phyloP scores from a whole-genome alignment of 2,329 filamentous ascomycete genomes.

The Incumbomyces lentus region DNA sequence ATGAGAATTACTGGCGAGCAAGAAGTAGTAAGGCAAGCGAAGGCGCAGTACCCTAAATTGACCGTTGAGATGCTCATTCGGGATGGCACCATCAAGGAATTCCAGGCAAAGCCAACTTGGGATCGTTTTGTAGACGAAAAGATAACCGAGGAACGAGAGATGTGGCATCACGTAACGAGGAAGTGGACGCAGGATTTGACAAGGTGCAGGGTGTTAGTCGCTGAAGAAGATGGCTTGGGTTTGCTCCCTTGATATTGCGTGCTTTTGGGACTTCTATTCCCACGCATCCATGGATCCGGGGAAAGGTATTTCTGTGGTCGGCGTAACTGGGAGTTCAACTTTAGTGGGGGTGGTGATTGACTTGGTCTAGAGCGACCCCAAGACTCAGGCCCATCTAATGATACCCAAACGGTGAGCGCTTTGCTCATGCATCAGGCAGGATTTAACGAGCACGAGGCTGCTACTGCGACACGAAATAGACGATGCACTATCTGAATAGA shows the following conservation, averaged over 20 bases:
- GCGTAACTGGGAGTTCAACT: too few species aligned
- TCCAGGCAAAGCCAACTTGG: constrained; percentile 16
- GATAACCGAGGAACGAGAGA: constrained; percentile 17
- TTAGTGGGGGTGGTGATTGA: too few species aligned
- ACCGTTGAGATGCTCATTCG: constrained; percentile 19
- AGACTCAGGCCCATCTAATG: too few species aligned
- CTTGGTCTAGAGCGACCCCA: too few species aligned
- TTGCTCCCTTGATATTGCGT: constrained; percentile 6
- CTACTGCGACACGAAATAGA: too few species aligned
- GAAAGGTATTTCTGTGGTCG: too few species aligned
- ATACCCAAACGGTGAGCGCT: too few species aligned
- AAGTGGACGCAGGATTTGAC: constrained; percentile 22
- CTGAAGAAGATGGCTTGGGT: constrained; percentile 20
- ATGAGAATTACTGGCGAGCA: constrained; percentile 11
- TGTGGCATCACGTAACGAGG: constrained; percentile 19
- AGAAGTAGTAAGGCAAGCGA: constrained; percentile 14
- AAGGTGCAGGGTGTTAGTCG: constrained; percentile 16
- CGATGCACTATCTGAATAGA: too few species aligned
- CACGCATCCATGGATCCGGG: too few species aligned
- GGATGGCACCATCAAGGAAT: constrained; percentile 14
- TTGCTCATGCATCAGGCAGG: too few species aligned
- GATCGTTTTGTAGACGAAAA: constrained; percentile 20
- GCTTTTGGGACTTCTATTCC: too few species aligned
- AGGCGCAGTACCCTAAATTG: constrained; percentile 15
- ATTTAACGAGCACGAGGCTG: too few species aligned